Evolutionary conservation across 768 basidiomycete genomes (phyloP), one percentile per base, ranked within the genome.

Genomic region (Baorangia bicolor): DNA sequence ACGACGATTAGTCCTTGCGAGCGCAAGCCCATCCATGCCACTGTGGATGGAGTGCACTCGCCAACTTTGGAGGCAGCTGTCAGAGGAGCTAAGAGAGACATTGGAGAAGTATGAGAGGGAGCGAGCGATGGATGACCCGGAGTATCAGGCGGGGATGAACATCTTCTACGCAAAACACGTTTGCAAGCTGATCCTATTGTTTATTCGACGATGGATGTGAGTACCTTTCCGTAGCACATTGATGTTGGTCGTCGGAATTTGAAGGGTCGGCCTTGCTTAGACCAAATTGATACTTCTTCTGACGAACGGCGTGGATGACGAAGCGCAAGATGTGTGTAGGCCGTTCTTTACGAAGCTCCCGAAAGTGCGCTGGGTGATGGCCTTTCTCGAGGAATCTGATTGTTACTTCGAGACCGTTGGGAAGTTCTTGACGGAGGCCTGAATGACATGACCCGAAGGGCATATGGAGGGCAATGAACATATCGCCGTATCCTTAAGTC

Each of bases 181-280:
- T 2, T 78, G 74, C 60, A 63, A 3, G 61, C 57, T 1, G 69
- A 79, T 49, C 69, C 69, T 3, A 74, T 69, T 0, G 73, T 76
- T 14, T 69, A 65, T 38, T 51, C 56, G 20, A 64, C 69, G n/a
- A n/a, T n/a, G n/a, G 45, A 46, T 23, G 45, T 6, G 21, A 33
- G 45, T 46, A 20, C 20, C 16, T 31, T 23, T 49, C 30, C 12
- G 8, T 21, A 21, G 8, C 4, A 37, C 14, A 23, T 53, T 57
- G 41, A 61, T 31, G n/a, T 3, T 4, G 10, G 70, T 75, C 20
- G 68, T 72, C 13, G 78, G 78, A 0, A 66, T 75, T 54, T 83
- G 39, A 77, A 77, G 60, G 59, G 70, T 2, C 84, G 82, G 82
- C 66, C 73, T 13, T 75, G 81, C 47, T 62, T 80, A 13, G 74